phyloP scores from a whole-genome alignment of 2,329 filamentous ascomycete genomes.

The Sporothrix phasma region DNA sequence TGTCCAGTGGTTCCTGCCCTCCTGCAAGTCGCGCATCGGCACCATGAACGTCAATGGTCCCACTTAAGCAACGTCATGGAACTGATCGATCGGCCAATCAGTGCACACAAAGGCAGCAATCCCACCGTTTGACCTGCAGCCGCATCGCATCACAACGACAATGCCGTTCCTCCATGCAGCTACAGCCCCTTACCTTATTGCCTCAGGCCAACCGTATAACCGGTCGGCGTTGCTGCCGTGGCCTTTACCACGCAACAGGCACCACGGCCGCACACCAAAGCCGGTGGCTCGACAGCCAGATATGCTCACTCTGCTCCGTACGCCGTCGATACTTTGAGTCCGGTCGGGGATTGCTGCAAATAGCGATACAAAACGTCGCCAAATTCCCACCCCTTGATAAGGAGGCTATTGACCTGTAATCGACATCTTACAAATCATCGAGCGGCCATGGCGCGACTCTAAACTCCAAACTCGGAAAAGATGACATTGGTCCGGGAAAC shows the following conservation, averaged over 20 bases:
- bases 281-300: background rate
- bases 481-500: too few species aligned
- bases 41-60: background rate
- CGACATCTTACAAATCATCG: background rate
- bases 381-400: background rate
- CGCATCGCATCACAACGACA: too few species aligned
- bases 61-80: background rate
- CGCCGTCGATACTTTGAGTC: background rate
- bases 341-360: background rate
- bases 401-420: background rate
- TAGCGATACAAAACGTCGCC: background rate
- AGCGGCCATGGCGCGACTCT: background rate
- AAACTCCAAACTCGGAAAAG: background rate
- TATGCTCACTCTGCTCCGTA: background rate
- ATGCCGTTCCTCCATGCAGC: background rate
- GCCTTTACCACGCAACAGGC: background rate
- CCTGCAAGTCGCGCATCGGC: too few species aligned
- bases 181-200: conserved; percentile 1
- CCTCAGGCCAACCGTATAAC: background rate
- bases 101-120: too few species aligned
- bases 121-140: too few species aligned
- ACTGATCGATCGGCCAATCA: too few species aligned
- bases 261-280: background rate
- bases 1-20: too few species aligned
- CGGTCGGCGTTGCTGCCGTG: background rate